Evolutionary conservation across 192 early-diverging fungal genomes (phyloP).

Genomic region (Coemansia biformis): DNA sequence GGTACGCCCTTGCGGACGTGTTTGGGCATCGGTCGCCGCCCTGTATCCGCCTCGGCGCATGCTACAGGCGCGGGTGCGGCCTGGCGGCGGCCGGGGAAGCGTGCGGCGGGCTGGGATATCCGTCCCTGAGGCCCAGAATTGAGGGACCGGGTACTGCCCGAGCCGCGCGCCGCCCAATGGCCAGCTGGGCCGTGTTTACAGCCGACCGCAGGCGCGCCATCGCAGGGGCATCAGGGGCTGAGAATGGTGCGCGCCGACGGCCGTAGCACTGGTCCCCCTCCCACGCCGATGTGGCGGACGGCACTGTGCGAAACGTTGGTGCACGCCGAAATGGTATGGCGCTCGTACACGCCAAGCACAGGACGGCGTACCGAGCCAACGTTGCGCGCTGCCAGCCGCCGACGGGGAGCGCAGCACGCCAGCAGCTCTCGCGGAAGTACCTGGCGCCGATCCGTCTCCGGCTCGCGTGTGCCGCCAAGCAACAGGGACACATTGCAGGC

Average conservation of each 20-base stretch:
- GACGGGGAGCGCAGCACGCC: no score
- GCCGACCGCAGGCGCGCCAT: not conserved
- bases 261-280: not conserved
- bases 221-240: not conserved
- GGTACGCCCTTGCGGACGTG: conserved; percentile 3
- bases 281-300: not conserved
- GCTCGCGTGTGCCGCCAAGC: no score
- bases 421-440: no score
- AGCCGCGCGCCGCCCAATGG: conserved; percentile 1
- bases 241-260: conserved; percentile 4
- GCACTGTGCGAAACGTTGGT: no score
- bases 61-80: not conserved
- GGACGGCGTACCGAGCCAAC: no score
- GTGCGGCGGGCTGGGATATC: no score
- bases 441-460: no score
- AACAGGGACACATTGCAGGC: no score
- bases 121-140: not conserved
- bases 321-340: no score
- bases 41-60: not conserved
- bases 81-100: no score
- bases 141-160: conserved; percentile 2
- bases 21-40: not conserved
- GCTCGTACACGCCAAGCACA: no score
- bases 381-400: no score
- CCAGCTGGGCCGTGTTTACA: conserved; percentile 8